phyloP scores from a whole-genome alignment of 192 early-diverging fungal species.

The Chytriomyces sp. region DNA sequence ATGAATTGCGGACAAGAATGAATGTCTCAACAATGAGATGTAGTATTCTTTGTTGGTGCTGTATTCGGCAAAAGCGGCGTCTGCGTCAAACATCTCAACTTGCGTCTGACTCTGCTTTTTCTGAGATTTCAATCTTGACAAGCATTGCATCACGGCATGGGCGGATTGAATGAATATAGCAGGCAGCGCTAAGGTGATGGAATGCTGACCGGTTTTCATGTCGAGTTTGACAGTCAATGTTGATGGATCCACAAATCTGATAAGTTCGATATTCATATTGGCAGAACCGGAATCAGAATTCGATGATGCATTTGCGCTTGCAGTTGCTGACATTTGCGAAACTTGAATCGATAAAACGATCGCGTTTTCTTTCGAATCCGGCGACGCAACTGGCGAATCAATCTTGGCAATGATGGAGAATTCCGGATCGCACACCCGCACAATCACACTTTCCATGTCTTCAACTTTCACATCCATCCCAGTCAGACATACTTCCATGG shows the following conservation, averaged over 20 bases:
- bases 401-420: background rate
- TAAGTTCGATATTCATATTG: background rate
- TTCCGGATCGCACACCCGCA: background rate
- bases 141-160: background rate
- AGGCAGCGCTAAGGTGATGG: constrained; percentile 9
- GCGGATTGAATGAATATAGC: constrained; percentile 4
- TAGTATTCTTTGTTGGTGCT: constrained; percentile 13
- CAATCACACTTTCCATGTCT: background rate
- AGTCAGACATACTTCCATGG: background rate
- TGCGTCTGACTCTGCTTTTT: background rate
- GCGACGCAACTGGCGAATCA: too few species aligned
- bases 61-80: constrained; percentile 16
- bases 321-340: background rate
- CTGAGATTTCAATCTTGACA: background rate
- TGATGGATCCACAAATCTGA: background rate
- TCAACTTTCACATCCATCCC: too few species aligned
- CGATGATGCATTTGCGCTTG: background rate
- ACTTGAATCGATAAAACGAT: constrained; percentile 5
- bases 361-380: too few species aligned
- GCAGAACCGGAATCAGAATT: too few species aligned
- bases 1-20: constrained; percentile 24
- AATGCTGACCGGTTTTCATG: constrained; percentile 5
- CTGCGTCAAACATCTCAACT: background rate
- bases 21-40: constrained; percentile 18
- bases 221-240: background rate